These are phyloP conservation scores for Cryptosporidium ryanae DNA, from an alignment of 169 alveolate species.

Conservation along the genomic window DNA sequence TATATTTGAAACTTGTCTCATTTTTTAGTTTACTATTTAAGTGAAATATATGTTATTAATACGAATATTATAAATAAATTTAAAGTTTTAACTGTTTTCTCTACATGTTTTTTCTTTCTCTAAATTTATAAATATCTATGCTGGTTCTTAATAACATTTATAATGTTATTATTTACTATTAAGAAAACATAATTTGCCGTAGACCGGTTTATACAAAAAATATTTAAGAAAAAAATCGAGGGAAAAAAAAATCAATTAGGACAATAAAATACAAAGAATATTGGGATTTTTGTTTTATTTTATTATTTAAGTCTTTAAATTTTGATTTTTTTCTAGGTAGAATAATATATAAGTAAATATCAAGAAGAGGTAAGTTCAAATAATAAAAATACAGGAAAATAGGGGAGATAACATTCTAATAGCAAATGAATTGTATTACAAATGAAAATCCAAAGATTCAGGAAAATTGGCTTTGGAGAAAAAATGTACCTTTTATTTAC, in stretches of 20 bases:
- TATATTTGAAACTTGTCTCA: neutral
- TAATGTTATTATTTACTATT: too few species aligned
- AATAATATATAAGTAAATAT: neutral
- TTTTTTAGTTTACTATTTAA: neutral
- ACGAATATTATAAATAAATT: neutral
- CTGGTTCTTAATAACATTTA: too few species aligned
- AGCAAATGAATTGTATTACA: neutral
- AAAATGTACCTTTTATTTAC: constrained; percentile 65
- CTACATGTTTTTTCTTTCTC: too few species aligned
- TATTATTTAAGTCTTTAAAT: neutral
- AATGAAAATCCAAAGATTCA: constrained; percentile 48
- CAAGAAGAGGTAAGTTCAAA: neutral
- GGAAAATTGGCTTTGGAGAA: constrained; percentile 73
- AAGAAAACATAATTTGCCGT: too few species aligned
- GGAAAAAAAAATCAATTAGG: too few species aligned
- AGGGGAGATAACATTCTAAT: neutral
- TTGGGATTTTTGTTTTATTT: neutral
- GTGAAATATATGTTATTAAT: neutral
- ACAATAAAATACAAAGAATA: neutral
- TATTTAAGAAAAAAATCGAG: too few species aligned
- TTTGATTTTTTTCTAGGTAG: too few species aligned
- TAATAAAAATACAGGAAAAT: constrained; percentile 9
- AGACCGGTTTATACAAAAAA: too few species aligned
- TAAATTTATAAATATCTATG: too few species aligned
- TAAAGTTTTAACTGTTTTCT: neutral